Percentiles rank a stretch among this genome's conserved stretches.
Evolutionary conservation across 768 basidiomycete genomes (phyloP).

Genomic region (Tremella mesenterica): DNA sequence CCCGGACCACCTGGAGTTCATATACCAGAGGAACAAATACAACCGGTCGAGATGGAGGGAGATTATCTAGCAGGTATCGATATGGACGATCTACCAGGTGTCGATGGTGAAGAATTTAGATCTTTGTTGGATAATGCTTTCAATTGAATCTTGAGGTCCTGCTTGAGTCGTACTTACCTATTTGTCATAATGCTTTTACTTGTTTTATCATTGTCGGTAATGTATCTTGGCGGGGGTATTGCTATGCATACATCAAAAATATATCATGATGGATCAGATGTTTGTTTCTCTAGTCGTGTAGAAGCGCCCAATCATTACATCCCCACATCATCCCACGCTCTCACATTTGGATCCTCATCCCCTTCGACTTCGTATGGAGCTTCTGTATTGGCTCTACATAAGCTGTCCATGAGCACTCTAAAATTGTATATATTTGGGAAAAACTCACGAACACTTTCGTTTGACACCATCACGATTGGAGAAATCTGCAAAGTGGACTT

Average conservation of each 20-base stretch:
- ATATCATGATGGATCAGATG: too few species aligned
- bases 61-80: slow-evolving; percentile 13
- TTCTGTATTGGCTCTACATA: slow-evolving; percentile 27
- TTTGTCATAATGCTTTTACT: neutral
- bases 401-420: slow-evolving; percentile 1
- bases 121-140: slow-evolving; percentile 16
- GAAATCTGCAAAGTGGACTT: slow-evolving; percentile 80
- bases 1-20: neutral
- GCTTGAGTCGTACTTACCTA: too few species aligned
- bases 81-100: slow-evolving; percentile 16
- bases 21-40: neutral
- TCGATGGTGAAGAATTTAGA: slow-evolving; percentile 24
- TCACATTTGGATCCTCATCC: slow-evolving; percentile 26
- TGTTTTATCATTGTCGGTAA: too few species aligned
- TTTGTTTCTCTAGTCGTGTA: too few species aligned
- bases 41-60: neutral
- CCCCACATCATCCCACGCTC: slow-evolving; percentile 32
- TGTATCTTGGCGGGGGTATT: too few species aligned
- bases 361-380: slow-evolving; percentile 30
- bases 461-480: slow-evolving; percentile 17
- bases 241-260: too few species aligned
- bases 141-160: too few species aligned
- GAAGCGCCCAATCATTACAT: neutral
- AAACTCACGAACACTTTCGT: slow-evolving; percentile 40
- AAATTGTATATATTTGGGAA: neutral